Percentiles rank a stretch among this genome's conserved stretches.
Conservation (phyloP, 805 yeast genomes). For the Blastobotrys attinorum region DNA sequence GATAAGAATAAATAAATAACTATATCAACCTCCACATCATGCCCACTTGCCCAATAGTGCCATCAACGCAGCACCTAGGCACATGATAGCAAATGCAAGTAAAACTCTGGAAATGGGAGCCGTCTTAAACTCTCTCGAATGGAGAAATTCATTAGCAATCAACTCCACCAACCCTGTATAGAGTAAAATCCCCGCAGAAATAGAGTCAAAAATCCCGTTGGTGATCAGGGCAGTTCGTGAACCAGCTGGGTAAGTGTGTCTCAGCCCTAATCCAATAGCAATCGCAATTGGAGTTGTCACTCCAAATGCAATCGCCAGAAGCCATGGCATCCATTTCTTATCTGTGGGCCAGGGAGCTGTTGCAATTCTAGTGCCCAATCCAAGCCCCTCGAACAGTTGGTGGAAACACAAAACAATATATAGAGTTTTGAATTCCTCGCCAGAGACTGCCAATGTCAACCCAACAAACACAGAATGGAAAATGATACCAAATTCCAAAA, state of each 20-base stretch:
- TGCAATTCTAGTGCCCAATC: slow-evolving; percentile 73
- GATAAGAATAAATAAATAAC: not conserved
- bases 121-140: slow-evolving; percentile 30
- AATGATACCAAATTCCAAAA: slow-evolving; percentile 73
- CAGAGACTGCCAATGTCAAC: slow-evolving; percentile 66
- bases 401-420: slow-evolving; percentile 49
- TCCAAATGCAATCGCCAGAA: slow-evolving; percentile 43
- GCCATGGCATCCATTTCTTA: slow-evolving; percentile 44
- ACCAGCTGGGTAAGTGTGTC: slow-evolving; percentile 46
- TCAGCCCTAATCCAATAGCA: slow-evolving; percentile 72
- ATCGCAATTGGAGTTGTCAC: slow-evolving; percentile 67
- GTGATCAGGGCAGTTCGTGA: slow-evolving; percentile 50
- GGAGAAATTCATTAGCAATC: slow-evolving; percentile 66
- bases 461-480: slow-evolving; percentile 84
- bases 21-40: slow-evolving; percentile 22
- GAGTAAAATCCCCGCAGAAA: slow-evolving; percentile 70
- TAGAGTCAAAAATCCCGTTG: slow-evolving; percentile 65
- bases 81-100: slow-evolving; percentile 27
- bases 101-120: slow-evolving; percentile 17
- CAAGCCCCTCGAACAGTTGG: slow-evolving; percentile 81
- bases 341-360: slow-evolving; percentile 46
- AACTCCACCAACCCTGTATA: slow-evolving; percentile 74
- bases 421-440: slow-evolving; percentile 63
- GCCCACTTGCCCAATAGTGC: slow-evolving; percentile 63
- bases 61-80: slow-evolving; percentile 53